Conservation (phyloP, 352 stramenopile species). For the Thalassiosira exigua region DNA sequence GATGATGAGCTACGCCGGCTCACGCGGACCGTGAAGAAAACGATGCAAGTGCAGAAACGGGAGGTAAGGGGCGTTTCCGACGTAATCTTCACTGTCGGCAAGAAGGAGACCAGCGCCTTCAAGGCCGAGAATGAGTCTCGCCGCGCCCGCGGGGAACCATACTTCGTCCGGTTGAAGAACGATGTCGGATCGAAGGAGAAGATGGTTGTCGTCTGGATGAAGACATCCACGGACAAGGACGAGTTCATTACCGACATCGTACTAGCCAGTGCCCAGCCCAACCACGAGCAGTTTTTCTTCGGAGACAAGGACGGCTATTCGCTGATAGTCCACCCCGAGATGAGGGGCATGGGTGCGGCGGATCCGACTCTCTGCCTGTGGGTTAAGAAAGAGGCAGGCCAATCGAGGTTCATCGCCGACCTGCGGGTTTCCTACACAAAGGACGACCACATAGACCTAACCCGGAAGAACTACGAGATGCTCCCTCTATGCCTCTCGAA, state of each 20-base stretch:
- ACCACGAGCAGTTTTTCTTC: slow-evolving; percentile 56
- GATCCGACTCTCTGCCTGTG: slow-evolving; percentile 49
- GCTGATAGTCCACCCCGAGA: slow-evolving; percentile 34
- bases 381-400: slow-evolving; percentile 42
- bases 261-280: slow-evolving; percentile 40
- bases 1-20: slow-evolving; percentile 39
- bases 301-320: slow-evolving; percentile 39
- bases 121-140: slow-evolving; percentile 34
- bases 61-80: slow-evolving; percentile 38
- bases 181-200: slow-evolving; percentile 50
- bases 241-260: slow-evolving; percentile 53
- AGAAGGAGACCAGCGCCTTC: slow-evolving; percentile 35
- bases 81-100: slow-evolving; percentile 48
- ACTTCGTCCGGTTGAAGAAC: slow-evolving; percentile 53
- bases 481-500: slow-evolving; percentile 42
- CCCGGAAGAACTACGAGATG: slow-evolving; percentile 50
- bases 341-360: slow-evolving; percentile 36
- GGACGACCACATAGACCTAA: slow-evolving; percentile 47
- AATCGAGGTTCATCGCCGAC: slow-evolving; percentile 40
- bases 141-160: slow-evolving; percentile 32
- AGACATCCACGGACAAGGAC: slow-evolving; percentile 29
- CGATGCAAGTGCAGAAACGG: slow-evolving; percentile 48
- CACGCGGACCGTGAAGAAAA: slow-evolving; percentile 36
- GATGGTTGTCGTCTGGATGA: slow-evolving; percentile 50
- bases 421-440: slow-evolving; percentile 49